Conservation (phyloP, 106 monocot species). For the Amphibolis antarctica region DNA sequence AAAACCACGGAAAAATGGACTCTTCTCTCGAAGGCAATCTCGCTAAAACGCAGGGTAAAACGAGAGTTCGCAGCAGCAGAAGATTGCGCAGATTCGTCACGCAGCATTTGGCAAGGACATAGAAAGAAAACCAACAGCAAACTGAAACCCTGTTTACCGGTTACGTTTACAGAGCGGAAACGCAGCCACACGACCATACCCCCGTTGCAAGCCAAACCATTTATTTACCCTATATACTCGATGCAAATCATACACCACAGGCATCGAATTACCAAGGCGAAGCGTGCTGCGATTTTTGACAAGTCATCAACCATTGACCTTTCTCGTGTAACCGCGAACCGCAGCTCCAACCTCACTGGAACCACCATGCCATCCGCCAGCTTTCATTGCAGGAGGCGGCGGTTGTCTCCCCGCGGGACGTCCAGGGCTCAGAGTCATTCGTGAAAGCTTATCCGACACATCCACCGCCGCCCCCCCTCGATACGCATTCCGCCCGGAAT, state of each 20-base stretch:
- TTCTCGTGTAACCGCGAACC: slow-evolving; percentile 34
- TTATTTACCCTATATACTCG: too few species aligned
- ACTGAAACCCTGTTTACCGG: too few species aligned
- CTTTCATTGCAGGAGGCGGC: slow-evolving; percentile 39
- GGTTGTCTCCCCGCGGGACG: slow-evolving; percentile 6
- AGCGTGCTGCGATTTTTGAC: background rate
- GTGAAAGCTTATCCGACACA: slow-evolving; percentile 30
- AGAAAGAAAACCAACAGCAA: too few species aligned
- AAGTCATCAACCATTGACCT: slow-evolving; percentile 22
- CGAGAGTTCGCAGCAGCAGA: too few species aligned
- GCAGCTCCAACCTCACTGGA: slow-evolving; percentile 18
- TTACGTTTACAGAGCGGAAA: too few species aligned
- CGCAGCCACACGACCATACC: too few species aligned
- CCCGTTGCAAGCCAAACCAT: too few species aligned
- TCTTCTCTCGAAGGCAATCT: too few species aligned
- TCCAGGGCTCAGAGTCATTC: slow-evolving; percentile 30
- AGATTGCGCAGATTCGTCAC: too few species aligned
- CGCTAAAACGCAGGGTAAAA: too few species aligned
- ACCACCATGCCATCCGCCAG: slow-evolving; percentile 51
- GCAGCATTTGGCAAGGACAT: too few species aligned
- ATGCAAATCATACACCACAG: background rate
- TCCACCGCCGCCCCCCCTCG: slow-evolving; percentile 22
- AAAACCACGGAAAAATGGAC: too few species aligned
- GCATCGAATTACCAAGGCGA: background rate
- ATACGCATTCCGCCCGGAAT: slow-evolving; percentile 13